These are phyloP conservation scores for Yamadazyma paraphyllophila DNA, from an alignment of 805 yeast genomes.

Conservation along the genomic window DNA sequence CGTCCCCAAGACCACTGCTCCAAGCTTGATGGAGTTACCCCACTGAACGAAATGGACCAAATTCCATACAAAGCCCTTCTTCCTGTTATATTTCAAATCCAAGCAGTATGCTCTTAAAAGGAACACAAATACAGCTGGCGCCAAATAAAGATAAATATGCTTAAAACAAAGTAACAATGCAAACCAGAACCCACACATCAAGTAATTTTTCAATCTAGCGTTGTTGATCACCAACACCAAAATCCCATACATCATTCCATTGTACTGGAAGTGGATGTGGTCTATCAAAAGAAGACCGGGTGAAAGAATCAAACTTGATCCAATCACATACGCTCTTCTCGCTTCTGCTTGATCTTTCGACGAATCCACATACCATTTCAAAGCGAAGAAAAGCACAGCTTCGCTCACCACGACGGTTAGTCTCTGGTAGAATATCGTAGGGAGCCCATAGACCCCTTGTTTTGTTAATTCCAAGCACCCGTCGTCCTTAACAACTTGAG, in stretches of 20 bases:
- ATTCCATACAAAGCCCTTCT: slow-evolving; percentile 22
- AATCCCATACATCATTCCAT: slow-evolving; percentile 88
- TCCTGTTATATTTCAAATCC: slow-evolving; percentile 32
- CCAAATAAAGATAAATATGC: slow-evolving; percentile 88
- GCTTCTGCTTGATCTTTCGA: slow-evolving; percentile 33
- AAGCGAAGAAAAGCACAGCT: slow-evolving; percentile 60
- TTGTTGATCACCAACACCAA: slow-evolving; percentile 70
- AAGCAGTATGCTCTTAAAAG: slow-evolving; percentile 73
- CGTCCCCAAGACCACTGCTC: slow-evolving; percentile 56
- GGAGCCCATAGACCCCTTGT: slow-evolving; percentile 66
- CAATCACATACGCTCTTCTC: slow-evolving; percentile 66
- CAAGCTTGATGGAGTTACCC: slow-evolving; percentile 60
- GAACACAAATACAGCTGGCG: slow-evolving; percentile 89
- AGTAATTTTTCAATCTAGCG: slow-evolving; percentile 57
- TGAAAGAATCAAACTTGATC: slow-evolving; percentile 76
- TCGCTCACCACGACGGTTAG: slow-evolving; percentile 78
- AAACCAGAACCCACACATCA: slow-evolving; percentile 68
- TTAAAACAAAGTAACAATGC: slow-evolving; percentile 83
- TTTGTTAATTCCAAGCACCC: slow-evolving; percentile 73
- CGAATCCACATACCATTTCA: slow-evolving; percentile 67
- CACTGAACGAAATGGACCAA: slow-evolving; percentile 46
- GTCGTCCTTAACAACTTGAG: slow-evolving; percentile 57
- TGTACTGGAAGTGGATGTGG: slow-evolving; percentile 96
- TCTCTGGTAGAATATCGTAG: slow-evolving; percentile 83
- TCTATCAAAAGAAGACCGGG: slow-evolving; percentile 92